Evolutionary conservation across 768 basidiomycete genomes (phyloP).

Genomic region (Strobilomyces confusus): DNA sequence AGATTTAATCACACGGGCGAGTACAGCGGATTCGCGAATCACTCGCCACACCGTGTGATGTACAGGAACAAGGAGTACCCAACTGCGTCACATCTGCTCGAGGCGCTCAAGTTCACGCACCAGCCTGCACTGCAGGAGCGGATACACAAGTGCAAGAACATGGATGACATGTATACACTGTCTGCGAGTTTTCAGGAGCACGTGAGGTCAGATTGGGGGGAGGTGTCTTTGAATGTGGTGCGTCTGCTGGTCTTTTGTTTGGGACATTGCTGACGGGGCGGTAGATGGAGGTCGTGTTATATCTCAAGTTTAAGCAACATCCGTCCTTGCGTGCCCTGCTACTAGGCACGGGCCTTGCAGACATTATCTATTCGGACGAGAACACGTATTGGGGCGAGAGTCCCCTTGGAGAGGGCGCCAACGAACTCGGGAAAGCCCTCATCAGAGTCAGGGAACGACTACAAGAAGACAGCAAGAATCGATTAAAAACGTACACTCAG

Average conservation of each 20-base stretch:
- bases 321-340: conserved; percentile 50
- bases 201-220: conserved; percentile 53
- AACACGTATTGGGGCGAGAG: conserved; percentile 73
- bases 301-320: conserved; percentile 71
- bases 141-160: conserved; percentile 43
- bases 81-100: conserved; percentile 70
- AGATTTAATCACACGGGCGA: conserved; percentile 41
- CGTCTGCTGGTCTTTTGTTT: conserved; percentile 18
- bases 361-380: conserved; percentile 51
- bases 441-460: conserved; percentile 51
- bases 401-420: conserved; percentile 43
- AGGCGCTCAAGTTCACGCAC: conserved; percentile 65
- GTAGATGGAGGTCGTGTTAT: conserved; percentile 63
- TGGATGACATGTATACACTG: conserved; percentile 36
- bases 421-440: conserved; percentile 62
- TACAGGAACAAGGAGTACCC: conserved; percentile 56
- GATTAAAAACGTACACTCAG: neutral
- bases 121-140: conserved; percentile 51
- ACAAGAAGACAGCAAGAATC: conserved; percentile 23
- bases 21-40: conserved; percentile 55
- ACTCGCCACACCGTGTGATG: conserved; percentile 59
- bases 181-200: conserved; percentile 32
- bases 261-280: neutral
- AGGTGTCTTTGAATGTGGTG: conserved; percentile 48
- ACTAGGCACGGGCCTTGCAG: conserved; percentile 46